Evolutionary conservation across 2,329 filamentous ascomycete genomes (phyloP).

Genomic region (Trichophyton benhamiae): DNA sequence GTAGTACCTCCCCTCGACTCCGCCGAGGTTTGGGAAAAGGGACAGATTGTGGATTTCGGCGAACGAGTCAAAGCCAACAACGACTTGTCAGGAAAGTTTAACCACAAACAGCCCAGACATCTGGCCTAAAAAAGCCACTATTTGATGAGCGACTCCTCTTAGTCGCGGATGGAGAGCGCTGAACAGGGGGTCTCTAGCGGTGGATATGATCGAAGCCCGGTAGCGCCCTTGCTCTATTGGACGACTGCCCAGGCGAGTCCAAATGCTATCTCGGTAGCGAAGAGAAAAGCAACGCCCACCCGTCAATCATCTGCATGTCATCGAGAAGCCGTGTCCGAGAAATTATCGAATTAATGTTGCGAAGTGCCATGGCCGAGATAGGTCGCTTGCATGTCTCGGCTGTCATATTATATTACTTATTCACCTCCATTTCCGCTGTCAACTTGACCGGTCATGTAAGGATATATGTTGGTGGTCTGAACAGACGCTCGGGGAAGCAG

Average conservation of each 20-base stretch:
- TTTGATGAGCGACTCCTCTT: background rate
- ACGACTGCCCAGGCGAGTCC: background rate
- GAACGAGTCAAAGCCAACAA: background rate
- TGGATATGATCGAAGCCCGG: background rate
- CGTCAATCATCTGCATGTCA: slow-evolving; percentile 4
- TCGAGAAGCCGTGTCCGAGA: background rate
- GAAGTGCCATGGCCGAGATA: background rate
- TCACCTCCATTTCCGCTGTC: background rate
- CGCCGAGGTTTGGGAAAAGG: background rate
- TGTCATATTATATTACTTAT: background rate
- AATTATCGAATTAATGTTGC: background rate
- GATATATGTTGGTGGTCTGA: background rate
- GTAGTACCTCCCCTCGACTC: background rate
- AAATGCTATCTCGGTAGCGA: background rate
- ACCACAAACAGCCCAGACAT: background rate
- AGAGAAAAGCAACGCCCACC: background rate
- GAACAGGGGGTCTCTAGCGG: background rate
- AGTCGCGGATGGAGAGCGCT: background rate
- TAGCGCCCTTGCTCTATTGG: background rate
- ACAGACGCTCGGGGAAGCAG: background rate
- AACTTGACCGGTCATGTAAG: background rate
- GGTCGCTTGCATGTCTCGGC: background rate
- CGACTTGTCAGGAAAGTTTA: background rate
- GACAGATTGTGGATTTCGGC: background rate
- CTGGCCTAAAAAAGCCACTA: background rate